Evolutionary conservation across 257 asterid genomes (phyloP).

Genomic region (Thymus mandschuricus): DNA sequence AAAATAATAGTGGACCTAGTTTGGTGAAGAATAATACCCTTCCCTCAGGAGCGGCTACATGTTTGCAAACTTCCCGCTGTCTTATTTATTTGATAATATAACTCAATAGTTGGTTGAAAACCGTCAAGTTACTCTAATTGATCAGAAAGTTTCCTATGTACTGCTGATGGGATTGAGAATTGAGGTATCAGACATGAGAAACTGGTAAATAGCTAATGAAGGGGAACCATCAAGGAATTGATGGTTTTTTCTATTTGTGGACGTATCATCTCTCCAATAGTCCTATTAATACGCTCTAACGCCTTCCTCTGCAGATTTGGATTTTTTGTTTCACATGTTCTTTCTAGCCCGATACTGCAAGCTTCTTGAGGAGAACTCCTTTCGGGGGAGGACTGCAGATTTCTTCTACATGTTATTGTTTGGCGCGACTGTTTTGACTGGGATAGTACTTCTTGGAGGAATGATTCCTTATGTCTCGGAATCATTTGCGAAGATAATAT

Average conservation of each 20-base stretch:
- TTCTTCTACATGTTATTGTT: conserved; percentile 95
- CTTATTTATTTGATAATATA: conserved; percentile 6
- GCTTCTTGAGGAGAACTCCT: conserved; percentile 97
- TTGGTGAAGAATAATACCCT: not conserved
- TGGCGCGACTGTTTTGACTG: conserved; percentile 92
- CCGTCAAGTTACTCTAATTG: not conserved
- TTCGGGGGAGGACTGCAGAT: conserved; percentile 97
- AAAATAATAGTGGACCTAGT: not conserved
- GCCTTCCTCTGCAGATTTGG: conserved; percentile 72
- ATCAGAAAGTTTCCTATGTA: not conserved
- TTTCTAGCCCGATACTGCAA: conserved; percentile 99
- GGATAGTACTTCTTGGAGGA: conserved; percentile 90
- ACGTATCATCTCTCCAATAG: not conserved
- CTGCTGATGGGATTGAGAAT: not conserved
- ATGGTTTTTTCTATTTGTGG: not conserved
- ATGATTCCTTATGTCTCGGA: conserved; percentile 97
- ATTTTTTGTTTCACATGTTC: conserved; percentile 99
- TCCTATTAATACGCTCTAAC: conserved; percentile 17
- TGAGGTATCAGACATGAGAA: conserved; percentile 13
- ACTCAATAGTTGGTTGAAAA: not conserved
- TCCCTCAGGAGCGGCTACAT: not conserved
- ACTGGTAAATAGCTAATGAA: conserved; percentile 1
- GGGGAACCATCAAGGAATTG: conserved; percentile 4
- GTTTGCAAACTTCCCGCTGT: not conserved
- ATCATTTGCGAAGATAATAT: conserved; percentile 91